Evolutionary conservation across 345 rosid species (phyloP), one percentile per base, ranked within the genome.

Genomic region (Pelargonium nanum): DNA sequence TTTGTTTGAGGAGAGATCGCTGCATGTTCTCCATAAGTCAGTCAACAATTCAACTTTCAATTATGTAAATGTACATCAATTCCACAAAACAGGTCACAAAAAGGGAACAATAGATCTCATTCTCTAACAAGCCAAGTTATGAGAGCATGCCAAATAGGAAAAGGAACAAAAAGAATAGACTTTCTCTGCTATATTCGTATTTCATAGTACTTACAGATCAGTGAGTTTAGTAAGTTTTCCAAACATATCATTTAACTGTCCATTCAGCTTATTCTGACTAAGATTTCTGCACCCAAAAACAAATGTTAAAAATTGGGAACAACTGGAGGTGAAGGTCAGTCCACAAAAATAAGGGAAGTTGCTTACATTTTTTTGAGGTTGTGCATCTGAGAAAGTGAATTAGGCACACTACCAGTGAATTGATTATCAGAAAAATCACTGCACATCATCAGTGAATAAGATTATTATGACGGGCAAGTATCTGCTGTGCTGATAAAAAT

Each of bases 241-340:
- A 64, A 92, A 92, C 93, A 87, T 87, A 58, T 92, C 99, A 57
- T 76, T 87, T 32, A 92, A 58, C 70, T 85, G 88, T 57, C 97
- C 97, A 24, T 81, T 80, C 28, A 89, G 88, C 65, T 81, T 68
- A 75, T 89, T 89, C 48, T 74, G 84, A 54, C 83, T 79, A 63
- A 89, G 75, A 71, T 87, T 74, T 71, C 96, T 89, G 76, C 75
- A 60, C 8, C 55, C 34, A 75, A 60, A 26, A 62, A 53, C 21
- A 67, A 52, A 58, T 17, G 52, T 12, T 72, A 16, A 66, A 66
- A 58, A 57, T 30, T 4, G 12, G 44, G 26, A 44, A 24, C 22
- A 45, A n/a, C 51, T 22, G 34, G 53, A 58, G 57, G n/a, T 53
- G 34, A 40, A 16, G 61, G n/a, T n/a, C n/a, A 52, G 53, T 53